phyloP scores from a whole-genome alignment of 2,329 filamentous ascomycete species.

The Cercospora sp. region DNA sequence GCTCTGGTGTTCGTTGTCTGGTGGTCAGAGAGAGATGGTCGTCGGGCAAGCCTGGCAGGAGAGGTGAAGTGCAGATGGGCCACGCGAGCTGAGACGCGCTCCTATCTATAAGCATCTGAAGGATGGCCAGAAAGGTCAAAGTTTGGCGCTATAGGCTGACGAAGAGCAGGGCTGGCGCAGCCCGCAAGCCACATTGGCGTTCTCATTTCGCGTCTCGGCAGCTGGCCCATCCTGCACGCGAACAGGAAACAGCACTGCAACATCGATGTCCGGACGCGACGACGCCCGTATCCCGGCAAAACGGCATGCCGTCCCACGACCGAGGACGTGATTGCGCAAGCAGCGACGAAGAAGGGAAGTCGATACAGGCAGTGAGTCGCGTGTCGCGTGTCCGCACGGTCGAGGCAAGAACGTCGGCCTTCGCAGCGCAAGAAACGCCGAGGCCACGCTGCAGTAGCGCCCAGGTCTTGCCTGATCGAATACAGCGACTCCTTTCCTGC shows the following conservation, averaged over 20 bases:
- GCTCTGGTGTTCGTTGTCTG: not conserved
- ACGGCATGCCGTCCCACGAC: not conserved
- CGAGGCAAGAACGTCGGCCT: not conserved
- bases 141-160: not conserved
- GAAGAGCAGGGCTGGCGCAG: not conserved
- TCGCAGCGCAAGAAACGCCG: not conserved
- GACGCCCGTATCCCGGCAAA: not conserved
- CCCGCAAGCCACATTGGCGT: not conserved
- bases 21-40: not conserved
- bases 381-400: not conserved
- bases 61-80: not conserved
- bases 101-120: constrained; percentile 4
- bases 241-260: not conserved
- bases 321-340: not conserved
- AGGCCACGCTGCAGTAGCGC: not conserved
- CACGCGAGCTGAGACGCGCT: not conserved
- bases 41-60: not conserved
- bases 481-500: not conserved
- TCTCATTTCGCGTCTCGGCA: constrained; percentile 5
- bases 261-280: not conserved
- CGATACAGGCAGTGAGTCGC: not conserved
- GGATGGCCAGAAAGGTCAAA: not conserved
- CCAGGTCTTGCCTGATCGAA: not conserved
- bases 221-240: not conserved
- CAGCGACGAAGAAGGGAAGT: not conserved